Evolutionary conservation across 176 grass and related monocot genomes (phyloP).

Genomic region (Typha latifolia): DNA sequence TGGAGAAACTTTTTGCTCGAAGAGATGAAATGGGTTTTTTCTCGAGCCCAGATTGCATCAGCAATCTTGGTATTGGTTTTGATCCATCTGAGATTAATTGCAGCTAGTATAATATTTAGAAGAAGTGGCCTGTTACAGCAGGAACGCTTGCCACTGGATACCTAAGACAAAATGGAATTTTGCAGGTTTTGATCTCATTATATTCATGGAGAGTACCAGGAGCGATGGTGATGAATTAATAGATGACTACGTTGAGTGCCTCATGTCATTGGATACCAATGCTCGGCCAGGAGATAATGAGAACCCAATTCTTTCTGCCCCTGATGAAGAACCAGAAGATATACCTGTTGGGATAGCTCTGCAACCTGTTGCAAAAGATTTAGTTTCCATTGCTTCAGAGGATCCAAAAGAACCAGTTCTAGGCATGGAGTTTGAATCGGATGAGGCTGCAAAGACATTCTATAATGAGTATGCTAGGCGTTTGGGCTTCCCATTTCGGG

Average conservation of each 20-base stretch:
- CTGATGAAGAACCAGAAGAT: slow-evolving; percentile 16
- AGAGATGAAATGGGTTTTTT: no score
- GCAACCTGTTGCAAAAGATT: slow-evolving; percentile 21
- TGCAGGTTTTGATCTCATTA: not conserved
- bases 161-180: not conserved
- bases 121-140: not conserved
- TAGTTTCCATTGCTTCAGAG: slow-evolving; percentile 13
- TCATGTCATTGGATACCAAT: slow-evolving; percentile 79
- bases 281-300: slow-evolving; percentile 28
- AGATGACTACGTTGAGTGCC: slow-evolving; percentile 75
- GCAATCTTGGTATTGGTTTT: not conserved
- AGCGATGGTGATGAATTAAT: slow-evolving; percentile 52
- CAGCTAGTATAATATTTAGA: not conserved
- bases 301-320: slow-evolving; percentile 24
- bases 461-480: slow-evolving; percentile 70
- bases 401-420: slow-evolving; percentile 44
- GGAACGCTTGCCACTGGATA: not conserved
- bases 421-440: slow-evolving; percentile 67
- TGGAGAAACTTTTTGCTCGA: no score
- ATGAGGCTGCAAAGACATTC: slow-evolving; percentile 71
- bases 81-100: not conserved
- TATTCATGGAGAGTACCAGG: slow-evolving; percentile 40
- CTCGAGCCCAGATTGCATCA: not conserved
- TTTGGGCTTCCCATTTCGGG: slow-evolving; percentile 74
- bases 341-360: slow-evolving; percentile 11